phyloP scores from a whole-genome alignment of 176 grass and related monocot species.

The Eragrostis curvula region DNA sequence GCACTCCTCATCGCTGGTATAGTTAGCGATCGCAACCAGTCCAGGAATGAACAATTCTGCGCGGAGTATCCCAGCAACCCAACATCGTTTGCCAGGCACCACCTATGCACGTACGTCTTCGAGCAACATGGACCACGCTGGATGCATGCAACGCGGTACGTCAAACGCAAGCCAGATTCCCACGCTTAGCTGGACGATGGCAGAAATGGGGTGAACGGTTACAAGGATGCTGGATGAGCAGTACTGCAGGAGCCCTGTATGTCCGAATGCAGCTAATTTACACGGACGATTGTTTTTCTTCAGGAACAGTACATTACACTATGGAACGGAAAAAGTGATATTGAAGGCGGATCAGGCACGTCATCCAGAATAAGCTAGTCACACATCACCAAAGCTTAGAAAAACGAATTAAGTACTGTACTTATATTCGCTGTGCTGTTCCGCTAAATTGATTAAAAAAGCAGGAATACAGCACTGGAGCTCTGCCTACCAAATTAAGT shows the following conservation, averaged over 20 bases:
- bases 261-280: background rate
- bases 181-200: background rate
- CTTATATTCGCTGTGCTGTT: background rate
- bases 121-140: conserved; percentile 1
- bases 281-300: background rate
- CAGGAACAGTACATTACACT: background rate
- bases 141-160: background rate
- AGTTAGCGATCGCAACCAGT: background rate
- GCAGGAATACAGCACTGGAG: background rate
- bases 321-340: background rate
- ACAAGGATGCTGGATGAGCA: background rate
- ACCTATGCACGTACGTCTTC: too few species aligned
- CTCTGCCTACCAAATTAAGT: background rate
- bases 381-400: background rate
- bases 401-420: background rate
- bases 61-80: background rate
- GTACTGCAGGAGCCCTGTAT: background rate
- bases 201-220: conserved; percentile 28
- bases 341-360: background rate
- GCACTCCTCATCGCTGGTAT: background rate
- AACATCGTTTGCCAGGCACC: background rate
- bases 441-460: background rate
- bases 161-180: background rate
- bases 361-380: background rate
- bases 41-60: background rate